Evolutionary conservation across 139 green algal genomes (phyloP).

Genomic region (Picochlorum sp.): DNA sequence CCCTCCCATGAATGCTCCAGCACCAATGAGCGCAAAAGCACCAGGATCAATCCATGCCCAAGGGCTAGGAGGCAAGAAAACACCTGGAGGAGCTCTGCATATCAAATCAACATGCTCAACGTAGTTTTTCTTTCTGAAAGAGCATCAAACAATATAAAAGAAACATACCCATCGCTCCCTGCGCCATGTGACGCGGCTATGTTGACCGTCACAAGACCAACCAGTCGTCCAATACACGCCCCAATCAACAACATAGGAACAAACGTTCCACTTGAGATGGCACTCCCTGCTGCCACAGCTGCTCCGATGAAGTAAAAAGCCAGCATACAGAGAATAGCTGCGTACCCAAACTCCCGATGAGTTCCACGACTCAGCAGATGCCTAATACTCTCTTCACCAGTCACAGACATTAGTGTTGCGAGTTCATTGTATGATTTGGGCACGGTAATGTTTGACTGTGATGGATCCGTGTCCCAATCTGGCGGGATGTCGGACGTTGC

Average conservation of each 20-base stretch:
- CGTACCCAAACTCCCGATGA: constrained; percentile 75
- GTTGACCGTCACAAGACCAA: constrained; percentile 49
- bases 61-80: constrained; percentile 46
- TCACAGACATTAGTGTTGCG: constrained; percentile 64
- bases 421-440: constrained; percentile 75
- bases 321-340: constrained; percentile 55
- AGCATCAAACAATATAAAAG: neutral
- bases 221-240: constrained; percentile 51
- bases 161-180: constrained; percentile 31
- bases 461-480: constrained; percentile 18
- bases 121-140: too few species aligned
- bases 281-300: constrained; percentile 28
- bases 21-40: constrained; percentile 79
- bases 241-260: constrained; percentile 88
- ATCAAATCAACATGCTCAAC: too few species aligned
- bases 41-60: constrained; percentile 84
- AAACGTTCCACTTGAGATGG: constrained; percentile 67
- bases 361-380: constrained; percentile 71
- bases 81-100: constrained; percentile 38
- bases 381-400: constrained; percentile 74
- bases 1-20: constrained; percentile 81
- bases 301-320: constrained; percentile 55
- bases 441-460: constrained; percentile 23
- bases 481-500: constrained; percentile 21
- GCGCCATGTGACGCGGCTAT: constrained; percentile 22